Conservation (phyloP, 163 green algal genomes). For the Volvox carteri region DNA sequence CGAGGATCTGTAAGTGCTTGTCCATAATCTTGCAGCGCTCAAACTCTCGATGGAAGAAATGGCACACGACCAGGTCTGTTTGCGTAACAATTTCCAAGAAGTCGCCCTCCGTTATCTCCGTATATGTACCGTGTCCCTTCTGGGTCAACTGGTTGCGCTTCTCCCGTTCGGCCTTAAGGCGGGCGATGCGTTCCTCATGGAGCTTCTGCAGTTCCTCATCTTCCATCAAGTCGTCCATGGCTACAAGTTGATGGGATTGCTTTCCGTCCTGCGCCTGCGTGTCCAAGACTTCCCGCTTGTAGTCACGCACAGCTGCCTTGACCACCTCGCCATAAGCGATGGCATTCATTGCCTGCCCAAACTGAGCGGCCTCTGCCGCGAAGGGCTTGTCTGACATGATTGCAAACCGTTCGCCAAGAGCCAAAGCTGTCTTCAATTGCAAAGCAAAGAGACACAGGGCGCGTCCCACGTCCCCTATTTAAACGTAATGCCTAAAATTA, state of each 20-base stretch:
- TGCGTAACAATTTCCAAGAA: constrained; percentile 93
- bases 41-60: constrained; percentile 98
- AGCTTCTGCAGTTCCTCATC: constrained; percentile 88
- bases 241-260: constrained; percentile 66
- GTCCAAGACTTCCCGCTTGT: constrained; percentile 76
- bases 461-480: background rate
- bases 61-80: constrained; percentile 83
- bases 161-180: constrained; percentile 87
- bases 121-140: constrained; percentile 90
- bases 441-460: background rate
- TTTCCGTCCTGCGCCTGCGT: background rate
- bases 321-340: constrained; percentile 48
- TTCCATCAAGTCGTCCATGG: constrained; percentile 88
- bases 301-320: constrained; percentile 89
- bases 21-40: constrained; percentile 97
- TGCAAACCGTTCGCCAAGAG: background rate
- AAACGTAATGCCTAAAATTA: background rate
- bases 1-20: constrained; percentile 90
- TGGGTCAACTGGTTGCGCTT: constrained; percentile 83
- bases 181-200: constrained; percentile 89
- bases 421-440: too few relatives aligned
- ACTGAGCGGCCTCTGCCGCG: constrained; percentile 27
- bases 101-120: constrained; percentile 83
- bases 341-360: constrained; percentile 45
- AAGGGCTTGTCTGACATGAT: constrained; percentile 40